phyloP scores from a whole-genome alignment of 805 yeast species.

The Barnettozyma pratensis region DNA sequence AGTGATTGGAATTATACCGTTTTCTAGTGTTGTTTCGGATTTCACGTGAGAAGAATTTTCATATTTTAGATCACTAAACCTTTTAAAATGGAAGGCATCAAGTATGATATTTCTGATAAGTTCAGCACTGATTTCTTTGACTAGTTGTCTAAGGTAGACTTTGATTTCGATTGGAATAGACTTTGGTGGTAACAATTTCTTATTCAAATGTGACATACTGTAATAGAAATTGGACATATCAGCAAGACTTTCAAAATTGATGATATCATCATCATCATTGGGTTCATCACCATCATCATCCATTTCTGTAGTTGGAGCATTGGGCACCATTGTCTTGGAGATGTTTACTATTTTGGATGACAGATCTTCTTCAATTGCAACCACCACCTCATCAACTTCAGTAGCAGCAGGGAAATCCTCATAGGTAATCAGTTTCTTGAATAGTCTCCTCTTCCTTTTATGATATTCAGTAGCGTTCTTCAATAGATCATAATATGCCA shows the following conservation, averaged over 20 bases:
- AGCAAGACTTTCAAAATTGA: neutral
- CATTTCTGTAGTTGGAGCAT: neutral
- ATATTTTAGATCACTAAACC: too few species aligned
- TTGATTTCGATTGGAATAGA: neutral
- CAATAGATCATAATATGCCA: slow-evolving; percentile 39
- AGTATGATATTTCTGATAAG: neutral
- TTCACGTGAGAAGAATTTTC: neutral
- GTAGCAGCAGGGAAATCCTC: slow-evolving; percentile 46
- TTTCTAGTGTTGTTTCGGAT: neutral
- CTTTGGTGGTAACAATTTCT: neutral
- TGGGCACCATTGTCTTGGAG: neutral
- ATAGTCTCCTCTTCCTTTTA: slow-evolving; percentile 20
- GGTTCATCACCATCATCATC: neutral
- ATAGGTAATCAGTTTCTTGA: slow-evolving; percentile 29
- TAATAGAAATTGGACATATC: neutral
- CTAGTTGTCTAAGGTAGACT: neutral
- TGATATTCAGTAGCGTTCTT: slow-evolving; percentile 23
- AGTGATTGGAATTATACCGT: too few species aligned
- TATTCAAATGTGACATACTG: neutral
- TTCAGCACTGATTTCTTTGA: neutral
- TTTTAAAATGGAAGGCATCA: neutral
- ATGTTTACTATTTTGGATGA: slow-evolving; percentile 9
- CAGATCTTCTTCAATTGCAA: slow-evolving; percentile 40
- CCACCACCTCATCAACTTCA: slow-evolving; percentile 43
- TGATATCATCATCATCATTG: too few species aligned